Evolutionary conservation across 306 rosid genomes (phyloP).

Genomic region (Prunus mume): DNA sequence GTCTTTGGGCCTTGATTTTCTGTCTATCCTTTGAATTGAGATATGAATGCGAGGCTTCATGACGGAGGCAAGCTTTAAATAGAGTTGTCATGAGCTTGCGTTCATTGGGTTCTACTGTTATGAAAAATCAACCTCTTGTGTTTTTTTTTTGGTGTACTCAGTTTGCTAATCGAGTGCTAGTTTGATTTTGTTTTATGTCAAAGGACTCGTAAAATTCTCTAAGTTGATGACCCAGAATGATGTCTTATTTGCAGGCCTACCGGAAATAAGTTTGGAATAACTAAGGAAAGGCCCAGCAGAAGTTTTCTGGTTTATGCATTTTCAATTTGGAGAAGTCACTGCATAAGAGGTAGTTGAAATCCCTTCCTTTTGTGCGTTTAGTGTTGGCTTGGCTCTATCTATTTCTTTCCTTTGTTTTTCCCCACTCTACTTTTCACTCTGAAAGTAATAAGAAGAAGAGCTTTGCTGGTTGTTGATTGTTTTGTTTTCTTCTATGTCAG

Average conservation of each 20-base stretch:
- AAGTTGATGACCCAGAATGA: neutral
- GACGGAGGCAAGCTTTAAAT: neutral
- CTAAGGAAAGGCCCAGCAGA: slow-evolving; percentile 10
- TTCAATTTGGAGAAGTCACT: slow-evolving; percentile 17
- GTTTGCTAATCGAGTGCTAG: neutral
- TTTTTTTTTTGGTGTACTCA: neutral
- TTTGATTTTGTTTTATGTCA: neutral
- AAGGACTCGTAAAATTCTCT: neutral
- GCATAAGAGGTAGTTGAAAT: slow-evolving; percentile 25
- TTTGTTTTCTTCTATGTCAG: slow-evolving; percentile 22
- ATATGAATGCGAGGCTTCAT: neutral
- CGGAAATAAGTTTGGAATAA: neutral
- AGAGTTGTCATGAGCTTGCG: neutral
- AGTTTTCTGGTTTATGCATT: neutral
- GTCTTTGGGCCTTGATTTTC: neutral
- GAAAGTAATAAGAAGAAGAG: neutral
- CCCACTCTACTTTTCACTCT: too few species aligned
- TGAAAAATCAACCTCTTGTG: neutral
- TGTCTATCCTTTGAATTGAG: neutral
- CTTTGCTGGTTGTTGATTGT: slow-evolving; percentile 27
- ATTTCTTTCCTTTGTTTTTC: neutral
- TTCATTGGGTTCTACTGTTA: neutral
- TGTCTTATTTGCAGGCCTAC: slow-evolving; percentile 31
- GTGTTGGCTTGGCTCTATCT: slow-evolving; percentile 3
- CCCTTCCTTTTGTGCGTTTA: slow-evolving; percentile 17